Evolutionary conservation across 768 basidiomycete species (phyloP).

Genomic region (Suillus discolor): DNA sequence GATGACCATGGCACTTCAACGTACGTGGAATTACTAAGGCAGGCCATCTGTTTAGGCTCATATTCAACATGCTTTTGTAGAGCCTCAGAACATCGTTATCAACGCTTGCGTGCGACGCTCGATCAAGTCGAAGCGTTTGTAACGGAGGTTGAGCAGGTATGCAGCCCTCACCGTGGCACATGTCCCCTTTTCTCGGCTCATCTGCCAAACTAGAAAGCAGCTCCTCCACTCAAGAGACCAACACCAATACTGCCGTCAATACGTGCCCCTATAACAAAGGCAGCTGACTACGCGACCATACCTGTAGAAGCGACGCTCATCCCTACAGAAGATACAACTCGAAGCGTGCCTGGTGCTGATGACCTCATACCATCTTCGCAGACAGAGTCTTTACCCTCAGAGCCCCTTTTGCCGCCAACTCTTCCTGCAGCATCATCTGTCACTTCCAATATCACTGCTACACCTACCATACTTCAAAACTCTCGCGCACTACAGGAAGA

Average conservation of each 20-base stretch:
- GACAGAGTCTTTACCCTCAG: slow-evolving; percentile 2
- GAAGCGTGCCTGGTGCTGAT: slow-evolving; percentile 15
- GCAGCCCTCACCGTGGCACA: background rate
- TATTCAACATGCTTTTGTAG: slow-evolving; percentile 32
- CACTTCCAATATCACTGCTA: slow-evolving; percentile 36
- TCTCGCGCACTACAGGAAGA: slow-evolving; percentile 72
- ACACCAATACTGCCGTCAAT: slow-evolving; percentile 56
- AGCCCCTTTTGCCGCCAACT: slow-evolving; percentile 18
- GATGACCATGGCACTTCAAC: slow-evolving; percentile 46
- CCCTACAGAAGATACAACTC: slow-evolving; percentile 24
- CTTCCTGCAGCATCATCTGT: slow-evolving; percentile 29
- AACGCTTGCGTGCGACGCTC: slow-evolving; percentile 50
- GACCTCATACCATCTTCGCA: slow-evolving; percentile 46
- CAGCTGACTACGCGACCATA: slow-evolving; percentile 10
- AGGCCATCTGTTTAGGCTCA: slow-evolving; percentile 5
- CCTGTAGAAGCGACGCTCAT: slow-evolving; percentile 23
- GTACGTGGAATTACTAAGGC: slow-evolving; percentile 34
- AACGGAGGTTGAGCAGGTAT: slow-evolving; percentile 55
- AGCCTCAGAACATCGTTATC: slow-evolving; percentile 43
- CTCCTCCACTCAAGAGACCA: slow-evolving; percentile 42
- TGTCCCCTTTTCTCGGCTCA: background rate
- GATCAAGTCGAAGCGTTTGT: slow-evolving; percentile 58
- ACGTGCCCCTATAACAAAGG: slow-evolving; percentile 41
- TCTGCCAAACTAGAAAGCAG: slow-evolving; percentile 37
- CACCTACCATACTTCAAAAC: slow-evolving; percentile 49